Percentiles rank a stretch among this genome's conserved stretches.
Evolutionary conservation across 2,329 filamentous ascomycete genomes (phyloP).

Genomic region (Colletotrichum sp.): DNA sequence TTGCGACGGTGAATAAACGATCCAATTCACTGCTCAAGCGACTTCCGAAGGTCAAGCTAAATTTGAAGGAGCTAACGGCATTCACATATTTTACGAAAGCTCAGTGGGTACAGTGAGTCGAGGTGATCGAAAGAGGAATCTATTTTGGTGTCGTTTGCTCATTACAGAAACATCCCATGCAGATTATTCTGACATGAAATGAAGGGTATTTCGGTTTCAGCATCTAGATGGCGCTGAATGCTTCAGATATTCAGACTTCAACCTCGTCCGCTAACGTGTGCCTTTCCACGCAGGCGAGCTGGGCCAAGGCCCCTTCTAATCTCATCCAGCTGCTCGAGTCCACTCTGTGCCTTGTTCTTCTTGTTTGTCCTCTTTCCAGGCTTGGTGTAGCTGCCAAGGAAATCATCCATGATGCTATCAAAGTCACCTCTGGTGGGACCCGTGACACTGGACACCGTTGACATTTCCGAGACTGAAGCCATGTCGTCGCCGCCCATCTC

Average conservation of each 20-base stretch:
- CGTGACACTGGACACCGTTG: constrained; percentile 69
- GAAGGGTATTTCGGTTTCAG: constrained; percentile 12
- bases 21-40: neutral
- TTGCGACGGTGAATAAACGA: neutral
- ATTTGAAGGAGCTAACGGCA: neutral
- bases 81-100: neutral
- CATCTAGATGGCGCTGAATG: neutral
- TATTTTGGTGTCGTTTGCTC: constrained; percentile 5
- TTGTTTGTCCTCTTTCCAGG: constrained; percentile 77
- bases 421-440: constrained; percentile 80
- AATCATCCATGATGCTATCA: constrained; percentile 90
- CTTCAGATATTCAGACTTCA: neutral
- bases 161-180: constrained; percentile 1
- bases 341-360: constrained; percentile 80
- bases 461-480: constrained; percentile 65
- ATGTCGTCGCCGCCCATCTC: constrained; percentile 52
- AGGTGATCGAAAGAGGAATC: neutral
- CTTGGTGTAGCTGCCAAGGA: constrained; percentile 76
- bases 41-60: neutral
- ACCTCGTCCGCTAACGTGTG: neutral
- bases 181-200: neutral
- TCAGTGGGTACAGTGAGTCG: neutral
- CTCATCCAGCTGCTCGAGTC: constrained; percentile 90
- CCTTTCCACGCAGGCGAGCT: constrained; percentile 59
- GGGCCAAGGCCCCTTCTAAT: constrained; percentile 81